Conservation (phyloP, 2,329 filamentous ascomycete genomes). For the Fusarium veterinarium region DNA sequence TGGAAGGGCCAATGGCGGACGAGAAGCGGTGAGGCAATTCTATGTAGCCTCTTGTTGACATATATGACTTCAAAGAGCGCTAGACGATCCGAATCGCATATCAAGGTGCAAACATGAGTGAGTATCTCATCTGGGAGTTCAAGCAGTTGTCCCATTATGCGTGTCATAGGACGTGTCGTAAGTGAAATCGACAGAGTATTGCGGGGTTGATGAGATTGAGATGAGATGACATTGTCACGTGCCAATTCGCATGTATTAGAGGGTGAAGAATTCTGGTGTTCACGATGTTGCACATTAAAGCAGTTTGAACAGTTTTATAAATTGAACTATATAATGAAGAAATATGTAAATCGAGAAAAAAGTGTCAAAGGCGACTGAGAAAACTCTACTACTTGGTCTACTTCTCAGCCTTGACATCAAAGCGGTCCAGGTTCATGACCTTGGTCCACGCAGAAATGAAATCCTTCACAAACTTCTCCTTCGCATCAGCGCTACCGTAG, state of each 20-base stretch:
- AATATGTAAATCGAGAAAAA: slow-evolving; percentile 16
- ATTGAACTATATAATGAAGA: not conserved
- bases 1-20: not conserved
- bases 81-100: not conserved
- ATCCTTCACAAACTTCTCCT: slow-evolving; percentile 75
- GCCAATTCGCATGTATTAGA: not conserved
- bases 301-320: not conserved
- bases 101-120: accelerated
- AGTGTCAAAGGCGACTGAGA: not conserved
- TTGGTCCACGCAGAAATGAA: slow-evolving; percentile 79
- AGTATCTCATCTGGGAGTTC: not conserved
- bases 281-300: not conserved
- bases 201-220: not conserved
- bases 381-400: not conserved
- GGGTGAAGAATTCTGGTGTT: accelerated
- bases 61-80: not conserved
- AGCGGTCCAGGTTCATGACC: slow-evolving; percentile 80
- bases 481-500: slow-evolving; percentile 70
- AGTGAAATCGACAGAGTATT: no score
- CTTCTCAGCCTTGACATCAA: slow-evolving; percentile 57
- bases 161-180: accelerated
- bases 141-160: not conserved
- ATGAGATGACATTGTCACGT: not conserved
- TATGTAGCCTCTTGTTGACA: not conserved
- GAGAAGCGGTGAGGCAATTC: not conserved